A percentile compares a stretch with the other conserved stretches of the same genome.
Evolutionary conservation across 2,329 filamentous ascomycete genomes (phyloP).

Genomic region (Aspergillus ruber): DNA sequence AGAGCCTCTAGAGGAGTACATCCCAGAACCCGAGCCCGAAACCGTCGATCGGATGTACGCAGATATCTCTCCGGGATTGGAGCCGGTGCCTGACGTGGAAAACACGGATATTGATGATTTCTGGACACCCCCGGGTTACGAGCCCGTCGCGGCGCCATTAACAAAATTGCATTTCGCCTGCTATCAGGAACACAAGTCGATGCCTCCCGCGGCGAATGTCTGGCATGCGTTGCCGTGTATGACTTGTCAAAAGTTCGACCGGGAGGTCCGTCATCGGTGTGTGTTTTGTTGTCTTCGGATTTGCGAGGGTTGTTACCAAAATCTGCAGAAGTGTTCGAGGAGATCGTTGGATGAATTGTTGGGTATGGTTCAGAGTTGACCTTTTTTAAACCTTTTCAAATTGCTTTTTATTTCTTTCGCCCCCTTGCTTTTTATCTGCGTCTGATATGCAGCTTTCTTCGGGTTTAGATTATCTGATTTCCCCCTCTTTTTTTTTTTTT

Average conservation of each 20-base stretch:
- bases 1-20: constrained; percentile 26
- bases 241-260: constrained; percentile 35
- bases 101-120: constrained; percentile 4
- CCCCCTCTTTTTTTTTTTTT: neutral
- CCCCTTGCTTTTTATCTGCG: neutral
- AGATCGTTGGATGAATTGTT: constrained; percentile 30
- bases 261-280: constrained; percentile 32
- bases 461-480: neutral
- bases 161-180: constrained; percentile 32
- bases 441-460: neutral
- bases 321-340: constrained; percentile 25
- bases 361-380: constrained; percentile 11
- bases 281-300: constrained; percentile 38
- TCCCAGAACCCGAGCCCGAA: constrained; percentile 20
- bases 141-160: constrained; percentile 29
- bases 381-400: neutral
- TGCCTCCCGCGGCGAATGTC: constrained; percentile 30
- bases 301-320: constrained; percentile 29
- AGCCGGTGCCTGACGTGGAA: neutral
- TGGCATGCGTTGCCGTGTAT: constrained; percentile 39
- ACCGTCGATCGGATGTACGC: neutral
- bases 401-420: neutral
- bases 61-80: neutral
- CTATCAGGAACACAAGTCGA: constrained; percentile 33
- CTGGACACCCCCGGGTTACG: constrained; percentile 25